Evolutionary conservation across 148 eudicot species (phyloP).

Genomic region (Vaccinium corymbosum): DNA sequence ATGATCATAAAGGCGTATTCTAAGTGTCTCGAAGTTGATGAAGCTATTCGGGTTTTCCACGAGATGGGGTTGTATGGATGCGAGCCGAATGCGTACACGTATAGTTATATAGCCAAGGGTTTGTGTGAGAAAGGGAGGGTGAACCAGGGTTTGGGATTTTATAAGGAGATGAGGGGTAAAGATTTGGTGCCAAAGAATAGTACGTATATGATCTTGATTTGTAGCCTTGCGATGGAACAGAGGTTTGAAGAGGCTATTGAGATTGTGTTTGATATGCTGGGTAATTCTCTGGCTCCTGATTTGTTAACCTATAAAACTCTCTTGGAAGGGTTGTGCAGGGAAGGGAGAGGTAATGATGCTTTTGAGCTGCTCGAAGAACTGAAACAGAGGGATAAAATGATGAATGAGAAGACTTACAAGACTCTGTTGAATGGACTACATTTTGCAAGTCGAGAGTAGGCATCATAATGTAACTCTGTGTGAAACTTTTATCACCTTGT

Average conservation of each 20-base stretch:
- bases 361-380: conserved; percentile 69
- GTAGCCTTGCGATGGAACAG: conserved; percentile 80
- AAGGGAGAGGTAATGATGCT: conserved; percentile 64
- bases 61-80: conserved; percentile 91
- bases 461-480: neutral
- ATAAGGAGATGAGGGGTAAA: conserved; percentile 65
- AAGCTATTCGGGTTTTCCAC: conserved; percentile 63
- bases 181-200: conserved; percentile 62
- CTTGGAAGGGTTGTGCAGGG: conserved; percentile 82
- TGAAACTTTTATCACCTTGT: no score
- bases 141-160: conserved; percentile 53
- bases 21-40: conserved; percentile 66
- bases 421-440: conserved; percentile 56
- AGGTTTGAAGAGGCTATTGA: conserved; percentile 59
- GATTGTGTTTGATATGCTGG: conserved; percentile 66
- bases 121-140: conserved; percentile 89
- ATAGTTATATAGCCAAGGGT: conserved; percentile 65
- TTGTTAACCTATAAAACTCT: conserved; percentile 72
- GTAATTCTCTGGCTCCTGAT: conserved; percentile 59
- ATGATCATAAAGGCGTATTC: conserved; percentile 80
- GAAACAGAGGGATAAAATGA: conserved; percentile 56
- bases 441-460: conserved; percentile 40
- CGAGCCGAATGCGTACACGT: conserved; percentile 69
- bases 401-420: conserved; percentile 67
- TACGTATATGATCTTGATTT: conserved; percentile 58